Conservation (phyloP, 2,329 filamentous ascomycete genomes). For the Cercospora sesami region DNA sequence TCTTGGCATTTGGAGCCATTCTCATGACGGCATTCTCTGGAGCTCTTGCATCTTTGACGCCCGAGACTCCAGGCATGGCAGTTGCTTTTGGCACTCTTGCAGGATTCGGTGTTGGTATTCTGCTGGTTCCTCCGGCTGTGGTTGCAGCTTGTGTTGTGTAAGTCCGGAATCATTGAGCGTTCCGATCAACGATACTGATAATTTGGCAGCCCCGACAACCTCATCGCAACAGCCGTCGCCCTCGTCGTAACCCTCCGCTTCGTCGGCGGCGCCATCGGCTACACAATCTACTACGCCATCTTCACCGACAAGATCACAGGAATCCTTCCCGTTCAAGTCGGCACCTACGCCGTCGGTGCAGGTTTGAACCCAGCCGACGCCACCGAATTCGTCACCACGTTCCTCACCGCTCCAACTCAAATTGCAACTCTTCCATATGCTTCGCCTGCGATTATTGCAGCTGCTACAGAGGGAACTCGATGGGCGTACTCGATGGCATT, state of each 20-base stretch:
- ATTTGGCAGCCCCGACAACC: conserved; percentile 64
- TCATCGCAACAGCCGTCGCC: conserved; percentile 66
- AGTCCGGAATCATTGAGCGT: neutral
- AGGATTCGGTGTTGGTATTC: conserved; percentile 63
- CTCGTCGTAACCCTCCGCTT: conserved; percentile 67
- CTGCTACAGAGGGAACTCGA: conserved; percentile 14
- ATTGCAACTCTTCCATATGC: conserved; percentile 13
- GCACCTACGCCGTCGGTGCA: conserved; percentile 43
- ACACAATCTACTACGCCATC: conserved; percentile 51
- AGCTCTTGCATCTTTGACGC: conserved; percentile 28
- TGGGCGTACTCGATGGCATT: conserved; percentile 19
- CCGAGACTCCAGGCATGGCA: conserved; percentile 24
- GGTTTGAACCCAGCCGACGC: conserved; percentile 16
- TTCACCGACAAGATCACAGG: conserved; percentile 49
- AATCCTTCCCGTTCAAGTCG: conserved; percentile 53
- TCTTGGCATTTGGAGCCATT: conserved; percentile 60
- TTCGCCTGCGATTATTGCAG: conserved; percentile 15
- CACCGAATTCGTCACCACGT: conserved; percentile 15
- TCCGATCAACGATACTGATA: too few relatives aligned
- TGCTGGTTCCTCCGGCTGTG: conserved; percentile 65
- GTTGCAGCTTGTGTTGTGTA: conserved; percentile 52
- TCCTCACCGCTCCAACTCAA: conserved; percentile 14
- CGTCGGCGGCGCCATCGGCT: conserved; percentile 56
- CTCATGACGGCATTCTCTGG: conserved; percentile 62
- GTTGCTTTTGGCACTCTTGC: conserved; percentile 58